Conservation (phyloP, 2,329 filamentous ascomycete genomes). For the Fusarium coicis region DNA sequence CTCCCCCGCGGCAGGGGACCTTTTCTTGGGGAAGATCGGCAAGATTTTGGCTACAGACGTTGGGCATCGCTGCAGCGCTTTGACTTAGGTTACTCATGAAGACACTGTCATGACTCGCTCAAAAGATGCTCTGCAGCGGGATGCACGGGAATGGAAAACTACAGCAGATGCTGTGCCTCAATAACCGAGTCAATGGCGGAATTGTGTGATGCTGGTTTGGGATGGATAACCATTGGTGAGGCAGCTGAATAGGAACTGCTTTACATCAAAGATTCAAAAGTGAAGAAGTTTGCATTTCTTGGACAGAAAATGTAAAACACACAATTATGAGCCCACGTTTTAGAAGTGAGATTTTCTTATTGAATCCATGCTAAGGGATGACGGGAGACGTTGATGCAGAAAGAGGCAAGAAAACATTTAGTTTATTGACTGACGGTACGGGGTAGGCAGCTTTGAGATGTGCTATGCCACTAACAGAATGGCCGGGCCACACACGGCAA, state of each 20-base stretch:
- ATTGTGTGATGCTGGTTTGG: no score
- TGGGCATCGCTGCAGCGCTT: not conserved
- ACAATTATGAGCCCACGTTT: fast-evolving
- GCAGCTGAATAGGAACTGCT: fast-evolving
- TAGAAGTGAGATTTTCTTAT: not conserved
- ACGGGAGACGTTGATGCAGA: no score
- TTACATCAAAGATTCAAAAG: fast-evolving
- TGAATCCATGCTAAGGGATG: fast-evolving
- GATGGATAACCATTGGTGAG: no score
- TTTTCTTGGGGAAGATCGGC: not conserved
- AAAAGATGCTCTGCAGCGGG: not conserved
- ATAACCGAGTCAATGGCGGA: no score
- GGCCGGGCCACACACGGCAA: fast-evolving
- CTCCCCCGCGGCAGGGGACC: no score
- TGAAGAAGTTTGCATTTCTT: fast-evolving
- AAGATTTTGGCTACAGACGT: not conserved
- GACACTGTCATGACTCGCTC: not conserved
- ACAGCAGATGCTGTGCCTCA: not conserved
- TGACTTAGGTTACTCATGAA: not conserved
- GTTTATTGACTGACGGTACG: not conserved
- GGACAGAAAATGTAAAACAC: not conserved
- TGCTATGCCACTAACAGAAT: not conserved
- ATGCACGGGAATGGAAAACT: fast-evolving
- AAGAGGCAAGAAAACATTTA: not conserved
- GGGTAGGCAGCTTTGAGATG: not conserved